Evolutionary conservation across 2,329 filamentous ascomycete genomes (phyloP).

Genomic region (Coniochaeta sp.): DNA sequence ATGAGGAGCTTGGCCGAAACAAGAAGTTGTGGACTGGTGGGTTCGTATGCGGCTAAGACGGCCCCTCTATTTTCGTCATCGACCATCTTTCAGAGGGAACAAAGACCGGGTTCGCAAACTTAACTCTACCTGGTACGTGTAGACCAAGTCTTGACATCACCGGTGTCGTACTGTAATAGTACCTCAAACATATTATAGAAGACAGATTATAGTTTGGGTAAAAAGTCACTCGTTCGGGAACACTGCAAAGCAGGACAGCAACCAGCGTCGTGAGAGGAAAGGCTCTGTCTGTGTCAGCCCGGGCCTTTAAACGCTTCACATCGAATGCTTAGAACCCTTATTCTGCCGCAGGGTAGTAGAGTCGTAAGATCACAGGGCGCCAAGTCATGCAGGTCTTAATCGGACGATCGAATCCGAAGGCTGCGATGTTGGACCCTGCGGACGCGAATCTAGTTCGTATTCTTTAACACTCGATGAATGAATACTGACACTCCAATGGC

Average conservation of each 20-base stretch:
- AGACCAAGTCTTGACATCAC: background rate
- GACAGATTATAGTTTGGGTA: background rate
- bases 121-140: background rate
- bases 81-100: background rate
- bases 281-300: background rate
- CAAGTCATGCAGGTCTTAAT: background rate
- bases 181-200: background rate
- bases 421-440: background rate
- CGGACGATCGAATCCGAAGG: background rate
- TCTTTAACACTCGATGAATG: background rate
- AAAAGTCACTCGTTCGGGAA: too few relatives aligned
- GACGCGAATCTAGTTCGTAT: background rate
- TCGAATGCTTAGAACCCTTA: too few relatives aligned
- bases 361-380: too few relatives aligned
- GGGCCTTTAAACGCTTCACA: too few relatives aligned
- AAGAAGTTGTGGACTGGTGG: background rate
- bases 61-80: background rate
- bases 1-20: background rate
- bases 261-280: background rate
- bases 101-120: background rate
- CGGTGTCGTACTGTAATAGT: too few relatives aligned
- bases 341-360: too few relatives aligned
- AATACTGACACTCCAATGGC: too few relatives aligned
- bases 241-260: background rate
- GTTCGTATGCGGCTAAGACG: background rate